Conservation (phyloP, 2,329 filamentous ascomycete genomes). For the Cladophialophora exuberans region DNA sequence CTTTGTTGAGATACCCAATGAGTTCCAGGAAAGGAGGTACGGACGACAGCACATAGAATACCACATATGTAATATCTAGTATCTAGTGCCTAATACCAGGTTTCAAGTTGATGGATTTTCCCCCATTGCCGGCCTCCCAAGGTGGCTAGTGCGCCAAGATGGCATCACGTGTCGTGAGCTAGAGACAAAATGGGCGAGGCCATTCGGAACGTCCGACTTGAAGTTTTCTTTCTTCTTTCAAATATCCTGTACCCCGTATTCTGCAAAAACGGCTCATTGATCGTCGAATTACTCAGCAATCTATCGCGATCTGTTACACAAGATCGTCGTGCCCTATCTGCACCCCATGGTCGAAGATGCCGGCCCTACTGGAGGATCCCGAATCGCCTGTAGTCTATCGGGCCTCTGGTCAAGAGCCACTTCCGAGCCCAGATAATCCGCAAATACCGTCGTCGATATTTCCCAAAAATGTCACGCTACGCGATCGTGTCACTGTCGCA, state of each 20-base stretch:
- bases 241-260: neutral
- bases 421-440: conserved; percentile 63
- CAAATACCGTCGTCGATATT: conserved; percentile 69
- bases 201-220: conserved; percentile 1
- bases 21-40: neutral
- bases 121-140: too few relatives aligned
- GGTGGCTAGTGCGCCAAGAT: neutral
- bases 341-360: conserved; percentile 55
- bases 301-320: neutral
- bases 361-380: conserved; percentile 78
- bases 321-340: neutral
- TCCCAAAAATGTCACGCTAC: conserved; percentile 77
- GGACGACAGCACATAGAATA: neutral
- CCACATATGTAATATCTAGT: neutral
- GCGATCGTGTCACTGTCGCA: conserved; percentile 81
- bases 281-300: conserved; percentile 6
- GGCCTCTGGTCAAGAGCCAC: conserved; percentile 67
- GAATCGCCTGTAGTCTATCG: conserved; percentile 71
- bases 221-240: conserved; percentile 14
- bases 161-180: conserved; percentile 15
- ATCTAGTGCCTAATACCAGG: neutral
- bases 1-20: too few relatives aligned
- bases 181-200: conserved; percentile 4
- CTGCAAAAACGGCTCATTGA: neutral
- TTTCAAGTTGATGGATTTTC: too few relatives aligned